Conservation (phyloP, 1,139 yeast species). For the Candida neerlandica region DNA sequence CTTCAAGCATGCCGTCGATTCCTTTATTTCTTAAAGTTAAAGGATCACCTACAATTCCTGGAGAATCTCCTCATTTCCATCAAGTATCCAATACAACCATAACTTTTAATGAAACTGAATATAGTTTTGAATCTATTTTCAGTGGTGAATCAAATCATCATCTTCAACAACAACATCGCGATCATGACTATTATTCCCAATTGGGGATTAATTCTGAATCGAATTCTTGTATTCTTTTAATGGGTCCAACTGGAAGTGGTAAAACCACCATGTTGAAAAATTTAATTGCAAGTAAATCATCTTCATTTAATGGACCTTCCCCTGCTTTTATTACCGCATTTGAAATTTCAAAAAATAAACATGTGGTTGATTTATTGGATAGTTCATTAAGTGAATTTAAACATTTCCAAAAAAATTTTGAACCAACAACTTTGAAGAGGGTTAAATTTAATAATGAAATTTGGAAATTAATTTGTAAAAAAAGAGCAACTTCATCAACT, state of each 20-base stretch:
- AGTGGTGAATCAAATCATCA: conserved; percentile 11
- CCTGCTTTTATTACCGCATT: conserved; percentile 27
- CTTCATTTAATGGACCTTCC: conserved; percentile 13
- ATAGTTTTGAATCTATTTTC: conserved; percentile 26
- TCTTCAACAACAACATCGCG: too few relatives aligned
- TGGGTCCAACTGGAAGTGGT: conserved; percentile 41
- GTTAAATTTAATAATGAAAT: conserved; percentile 10
- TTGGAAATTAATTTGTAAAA: conserved; percentile 22
- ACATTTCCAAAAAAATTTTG: conserved; percentile 17
- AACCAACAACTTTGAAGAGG: conserved; percentile 20
- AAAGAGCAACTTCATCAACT: conserved; percentile 25
- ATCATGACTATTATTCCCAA: conserved; percentile 18
- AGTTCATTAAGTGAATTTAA: conserved; percentile 7
- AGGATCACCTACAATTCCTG: conserved; percentile 10
- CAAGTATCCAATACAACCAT: conserved; percentile 20
- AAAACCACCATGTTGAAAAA: conserved; percentile 32
- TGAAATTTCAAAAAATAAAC: conserved; percentile 32
- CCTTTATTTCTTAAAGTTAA: conserved; percentile 31
- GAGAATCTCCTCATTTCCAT: conserved; percentile 9
- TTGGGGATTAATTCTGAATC: conserved; percentile 14
- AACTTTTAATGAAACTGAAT: conserved; percentile 22
- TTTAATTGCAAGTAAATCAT: conserved; percentile 17
- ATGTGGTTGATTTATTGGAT: conserved; percentile 28
- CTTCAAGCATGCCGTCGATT: conserved; percentile 18
- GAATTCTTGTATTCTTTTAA: conserved; percentile 25